Evolutionary conservation across 2,329 filamentous ascomycete species (phyloP).

Genomic region (Verticillium albo-atrum): DNA sequence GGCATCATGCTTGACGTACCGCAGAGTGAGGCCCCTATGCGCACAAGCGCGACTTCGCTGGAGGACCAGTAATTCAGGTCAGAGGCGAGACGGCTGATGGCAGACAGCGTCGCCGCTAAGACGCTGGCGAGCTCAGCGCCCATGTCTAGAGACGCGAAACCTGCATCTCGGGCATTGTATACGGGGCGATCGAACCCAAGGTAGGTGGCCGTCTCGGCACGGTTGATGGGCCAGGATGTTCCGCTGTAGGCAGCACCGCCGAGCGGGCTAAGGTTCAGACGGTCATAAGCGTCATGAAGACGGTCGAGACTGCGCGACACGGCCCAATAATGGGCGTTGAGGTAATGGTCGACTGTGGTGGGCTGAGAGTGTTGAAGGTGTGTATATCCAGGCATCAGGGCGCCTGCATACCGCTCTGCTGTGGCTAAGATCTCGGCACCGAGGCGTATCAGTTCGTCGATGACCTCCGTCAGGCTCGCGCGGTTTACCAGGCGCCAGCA

Average conservation of each 20-base stretch:
- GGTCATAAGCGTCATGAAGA: background rate
- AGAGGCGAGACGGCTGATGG: constrained; percentile 1
- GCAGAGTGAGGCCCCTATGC: constrained; percentile 6
- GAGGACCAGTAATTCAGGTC: constrained; percentile 8
- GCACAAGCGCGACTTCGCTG: constrained; percentile 6
- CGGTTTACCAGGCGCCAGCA: background rate
- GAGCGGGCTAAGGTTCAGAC: background rate
- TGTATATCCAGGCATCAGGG: background rate
- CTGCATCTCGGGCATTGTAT: background rate
- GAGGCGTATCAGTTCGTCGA: background rate
- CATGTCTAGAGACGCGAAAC: background rate
- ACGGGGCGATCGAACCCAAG: background rate
- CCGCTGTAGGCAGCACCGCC: constrained; percentile 1
- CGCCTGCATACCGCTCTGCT: background rate
- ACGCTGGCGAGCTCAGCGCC: background rate
- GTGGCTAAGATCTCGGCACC: background rate
- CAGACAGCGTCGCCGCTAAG: background rate
- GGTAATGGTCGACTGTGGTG: background rate
- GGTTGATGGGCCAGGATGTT: background rate
- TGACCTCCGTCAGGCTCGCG: background rate
- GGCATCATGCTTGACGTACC: constrained; percentile 11
- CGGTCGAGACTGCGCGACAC: background rate
- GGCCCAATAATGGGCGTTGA: background rate
- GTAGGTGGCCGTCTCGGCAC: background rate
- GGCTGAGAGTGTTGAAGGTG: background rate